These are phyloP conservation scores for Geosmithia morbida DNA, from an alignment of 2,329 filamentous ascomycete genomes.

Conservation along the genomic window DNA sequence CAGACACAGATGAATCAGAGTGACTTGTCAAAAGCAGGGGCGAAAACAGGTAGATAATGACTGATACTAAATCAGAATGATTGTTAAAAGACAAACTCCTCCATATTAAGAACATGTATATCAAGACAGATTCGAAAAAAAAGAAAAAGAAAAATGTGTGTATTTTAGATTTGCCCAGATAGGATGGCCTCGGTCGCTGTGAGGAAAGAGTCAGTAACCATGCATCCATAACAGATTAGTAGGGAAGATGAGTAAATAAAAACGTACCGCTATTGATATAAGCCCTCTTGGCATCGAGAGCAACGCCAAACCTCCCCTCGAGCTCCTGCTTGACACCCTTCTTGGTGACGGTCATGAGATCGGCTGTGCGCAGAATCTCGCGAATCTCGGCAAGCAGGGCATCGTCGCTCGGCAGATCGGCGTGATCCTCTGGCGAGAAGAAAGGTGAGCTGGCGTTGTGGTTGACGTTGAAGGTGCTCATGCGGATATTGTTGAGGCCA, in stretches of 20 bases:
- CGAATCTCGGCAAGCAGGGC: slow-evolving; percentile 85
- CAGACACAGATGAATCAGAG: no score
- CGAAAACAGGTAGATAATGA: no score
- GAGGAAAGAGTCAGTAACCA: slow-evolving; percentile 5
- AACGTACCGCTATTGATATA: slow-evolving; percentile 87
- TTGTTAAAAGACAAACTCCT: no score
- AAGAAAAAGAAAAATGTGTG: no score
- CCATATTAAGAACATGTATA: no score
- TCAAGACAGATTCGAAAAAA: no score
- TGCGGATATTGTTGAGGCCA: slow-evolving; percentile 29
- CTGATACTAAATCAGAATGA: no score
- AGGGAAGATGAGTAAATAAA: background rate
- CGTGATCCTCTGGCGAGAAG: slow-evolving; percentile 51
- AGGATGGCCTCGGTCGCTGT: slow-evolving; percentile 65
- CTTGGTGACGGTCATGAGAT: slow-evolving; percentile 97
- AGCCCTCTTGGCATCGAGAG: slow-evolving; percentile 72
- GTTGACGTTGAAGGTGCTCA: slow-evolving; percentile 35
- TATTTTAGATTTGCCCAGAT: slow-evolving; percentile 53
- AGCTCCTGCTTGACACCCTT: slow-evolving; percentile 93
- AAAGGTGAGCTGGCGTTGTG: slow-evolving; percentile 36
- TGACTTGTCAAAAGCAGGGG: no score
- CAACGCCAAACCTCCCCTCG: slow-evolving; percentile 77
- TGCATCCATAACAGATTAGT: slow-evolving; percentile 3
- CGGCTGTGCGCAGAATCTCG: slow-evolving; percentile 79
- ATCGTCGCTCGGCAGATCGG: slow-evolving; percentile 73